These are phyloP conservation scores for Xanthoparmelia taractica DNA, from an alignment of 495 filamentous ascomycete genomes.

Conservation along the genomic window DNA sequence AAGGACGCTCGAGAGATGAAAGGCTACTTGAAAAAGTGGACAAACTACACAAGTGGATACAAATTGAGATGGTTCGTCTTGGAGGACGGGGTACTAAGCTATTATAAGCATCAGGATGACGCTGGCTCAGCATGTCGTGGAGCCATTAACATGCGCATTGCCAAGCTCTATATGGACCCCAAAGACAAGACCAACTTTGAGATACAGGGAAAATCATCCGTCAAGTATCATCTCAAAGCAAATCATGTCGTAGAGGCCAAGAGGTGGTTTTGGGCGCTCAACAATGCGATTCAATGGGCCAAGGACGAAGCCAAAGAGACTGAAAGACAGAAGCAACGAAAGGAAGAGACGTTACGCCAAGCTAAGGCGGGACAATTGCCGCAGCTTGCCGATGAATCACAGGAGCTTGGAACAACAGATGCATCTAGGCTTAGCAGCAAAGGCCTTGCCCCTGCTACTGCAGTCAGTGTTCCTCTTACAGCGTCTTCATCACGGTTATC, in stretches of 20 bases:
- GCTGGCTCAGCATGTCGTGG: conserved; percentile 87
- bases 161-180: conserved; percentile 86
- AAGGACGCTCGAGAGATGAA: conserved; percentile 95
- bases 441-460: conserved; percentile 33
- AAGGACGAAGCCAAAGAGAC: conserved; percentile 95
- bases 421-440: conserved; percentile 36
- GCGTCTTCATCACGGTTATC: conserved; percentile 46
- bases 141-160: conserved; percentile 97
- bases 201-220: conserved; percentile 95
- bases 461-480: conserved; percentile 38
- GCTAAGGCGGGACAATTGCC: conserved; percentile 48
- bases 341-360: conserved; percentile 68
- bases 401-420: conserved; percentile 29
- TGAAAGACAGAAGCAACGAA: conserved; percentile 61
- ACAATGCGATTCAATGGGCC: conserved; percentile 96
- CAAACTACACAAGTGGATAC: conserved; percentile 93
- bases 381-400: conserved; percentile 11
- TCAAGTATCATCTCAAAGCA: conserved; percentile 94
- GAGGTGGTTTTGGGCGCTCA: conserved; percentile 95
- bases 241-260: conserved; percentile 93
- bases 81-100: conserved; percentile 94
- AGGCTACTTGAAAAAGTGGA: conserved; percentile 98
- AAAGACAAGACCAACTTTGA: conserved; percentile 97
- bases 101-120: conserved; percentile 98
- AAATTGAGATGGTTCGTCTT: conserved; percentile 97